Evolutionary conservation across 2,329 filamentous ascomycete species (phyloP), one percentile per base, ranked within the genome.

Genomic region (Verticillium dahliae): DNA sequence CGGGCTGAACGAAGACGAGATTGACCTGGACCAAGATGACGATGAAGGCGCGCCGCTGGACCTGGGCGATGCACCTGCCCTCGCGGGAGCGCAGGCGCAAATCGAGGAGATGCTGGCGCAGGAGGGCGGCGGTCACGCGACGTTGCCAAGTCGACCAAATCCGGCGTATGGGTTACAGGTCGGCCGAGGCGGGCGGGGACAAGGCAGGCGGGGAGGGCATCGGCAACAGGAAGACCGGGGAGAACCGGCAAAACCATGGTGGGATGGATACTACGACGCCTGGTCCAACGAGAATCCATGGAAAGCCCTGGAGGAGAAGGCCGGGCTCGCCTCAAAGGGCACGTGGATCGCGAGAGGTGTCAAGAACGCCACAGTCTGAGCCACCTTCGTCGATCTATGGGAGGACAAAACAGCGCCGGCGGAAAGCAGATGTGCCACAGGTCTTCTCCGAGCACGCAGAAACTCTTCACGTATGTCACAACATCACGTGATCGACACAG

Each of bases 251-350:
- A 65, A 76, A 62, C 75, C 74, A 1, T 90, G 88, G 78, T 90
- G 88, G 73, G 75, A 81, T 45, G 85, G 80, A 39, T 91, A 90
- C 72, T 92, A 91, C 72, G 83, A 90, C 62, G 82, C 84, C 0
- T 81, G 79, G 62, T 90, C 88, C 64, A 85, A 91, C 67, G 81
- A 87, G 70, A 91, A 93, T 70, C 90, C 90, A 0, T 93, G 90
- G 90, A 82, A 80, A 58, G 72, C 70, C 9, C 73, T 88, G 22
- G 85, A 88, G 71, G 74, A 75, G 67, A 67, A 71, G 6, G 72
- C 72, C 31, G 79, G 80, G 0, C 65, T 87, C 56, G 66, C 73
- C 45, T 63, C 80, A 1, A 70, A 70, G 14, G 82, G 80, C 2
- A 69, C 66, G 0, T 87, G 83, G 84, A 64, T 81, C 3, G 13